phyloP scores from a whole-genome alignment of 2,329 filamentous ascomycete genomes.

The Clarireedia homoeocarpa region DNA sequence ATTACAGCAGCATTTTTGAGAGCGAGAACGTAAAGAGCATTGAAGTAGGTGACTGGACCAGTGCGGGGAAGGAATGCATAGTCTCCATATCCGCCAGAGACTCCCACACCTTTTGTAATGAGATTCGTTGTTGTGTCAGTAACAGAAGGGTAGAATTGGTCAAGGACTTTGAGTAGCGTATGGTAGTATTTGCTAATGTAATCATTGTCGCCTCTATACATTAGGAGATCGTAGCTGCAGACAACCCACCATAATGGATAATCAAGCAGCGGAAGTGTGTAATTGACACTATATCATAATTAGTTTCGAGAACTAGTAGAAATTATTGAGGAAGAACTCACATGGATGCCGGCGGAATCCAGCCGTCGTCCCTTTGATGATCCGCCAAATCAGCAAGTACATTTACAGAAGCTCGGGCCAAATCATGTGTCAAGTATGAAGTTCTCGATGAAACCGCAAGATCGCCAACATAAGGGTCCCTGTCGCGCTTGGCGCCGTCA shows the following conservation, averaged over 20 bases:
- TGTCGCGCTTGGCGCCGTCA: constrained; percentile 44
- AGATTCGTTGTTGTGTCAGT: constrained; percentile 34
- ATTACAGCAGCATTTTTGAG: constrained; percentile 38
- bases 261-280: constrained; percentile 41
- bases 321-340: constrained; percentile 20
- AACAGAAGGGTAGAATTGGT: constrained; percentile 38
- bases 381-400: constrained; percentile 41
- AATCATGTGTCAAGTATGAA: constrained; percentile 39
- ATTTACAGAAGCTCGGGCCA: constrained; percentile 35
- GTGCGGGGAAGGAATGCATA: constrained; percentile 42
- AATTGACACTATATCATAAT: constrained; percentile 31
- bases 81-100: constrained; percentile 37
- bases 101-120: constrained; percentile 34
- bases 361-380: constrained; percentile 43
- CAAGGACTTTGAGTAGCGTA: constrained; percentile 35
- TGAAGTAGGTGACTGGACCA: constrained; percentile 45
- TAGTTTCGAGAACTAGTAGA: not conserved
- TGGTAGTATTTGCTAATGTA: constrained; percentile 37
- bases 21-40: constrained; percentile 41
- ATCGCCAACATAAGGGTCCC: constrained; percentile 46
- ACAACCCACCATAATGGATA: constrained; percentile 47
- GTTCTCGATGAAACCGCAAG: constrained; percentile 42
- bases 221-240: constrained; percentile 39
- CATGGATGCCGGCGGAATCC: constrained; percentile 48
- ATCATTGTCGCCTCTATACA: constrained; percentile 40